Evolutionary conservation across 345 rosid species (phyloP).

Genomic region (Aquilaria sinensis): DNA sequence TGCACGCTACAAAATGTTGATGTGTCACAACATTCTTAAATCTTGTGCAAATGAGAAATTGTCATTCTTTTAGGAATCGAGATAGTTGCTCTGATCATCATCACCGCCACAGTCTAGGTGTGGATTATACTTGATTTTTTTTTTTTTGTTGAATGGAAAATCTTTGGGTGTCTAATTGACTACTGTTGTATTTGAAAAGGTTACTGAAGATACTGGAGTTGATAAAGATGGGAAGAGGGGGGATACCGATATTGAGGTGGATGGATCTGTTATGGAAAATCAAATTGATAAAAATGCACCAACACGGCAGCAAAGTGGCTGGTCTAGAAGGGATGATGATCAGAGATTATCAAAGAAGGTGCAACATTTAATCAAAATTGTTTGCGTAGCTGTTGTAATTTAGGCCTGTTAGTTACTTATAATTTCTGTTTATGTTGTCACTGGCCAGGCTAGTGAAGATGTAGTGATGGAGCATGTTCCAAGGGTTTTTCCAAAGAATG

Average conservation of each 20-base stretch:
- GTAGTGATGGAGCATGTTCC: constrained; percentile 63
- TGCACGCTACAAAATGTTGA: too few species aligned
- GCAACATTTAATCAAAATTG: constrained; percentile 1
- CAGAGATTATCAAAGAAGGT: constrained; percentile 51
- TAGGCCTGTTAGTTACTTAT: constrained; percentile 2
- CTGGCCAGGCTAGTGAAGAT: constrained; percentile 42
- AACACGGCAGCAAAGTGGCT: constrained; percentile 30
- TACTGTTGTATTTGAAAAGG: constrained; percentile 33
- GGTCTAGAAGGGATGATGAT: constrained; percentile 56
- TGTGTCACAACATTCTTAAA: too few species aligned
- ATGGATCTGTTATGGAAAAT: constrained; percentile 22
- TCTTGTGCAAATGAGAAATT: too few species aligned
- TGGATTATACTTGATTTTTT: too few species aligned
- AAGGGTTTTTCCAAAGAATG: constrained; percentile 80
- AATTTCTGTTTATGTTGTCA: constrained; percentile 4
- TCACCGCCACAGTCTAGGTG: too few species aligned
- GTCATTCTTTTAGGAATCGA: constrained; percentile 19
- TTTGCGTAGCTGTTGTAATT: background rate
- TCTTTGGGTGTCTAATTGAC: constrained; percentile 20
- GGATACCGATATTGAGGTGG: constrained; percentile 19
- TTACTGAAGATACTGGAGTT: constrained; percentile 31
- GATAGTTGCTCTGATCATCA: background rate
- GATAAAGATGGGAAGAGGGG: constrained; percentile 27
- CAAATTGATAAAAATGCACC: constrained; percentile 34
- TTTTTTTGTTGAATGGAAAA: too few species aligned